Conservation (phyloP, 106 monocot genomes). For the Alisma plantagoaquatica region DNA sequence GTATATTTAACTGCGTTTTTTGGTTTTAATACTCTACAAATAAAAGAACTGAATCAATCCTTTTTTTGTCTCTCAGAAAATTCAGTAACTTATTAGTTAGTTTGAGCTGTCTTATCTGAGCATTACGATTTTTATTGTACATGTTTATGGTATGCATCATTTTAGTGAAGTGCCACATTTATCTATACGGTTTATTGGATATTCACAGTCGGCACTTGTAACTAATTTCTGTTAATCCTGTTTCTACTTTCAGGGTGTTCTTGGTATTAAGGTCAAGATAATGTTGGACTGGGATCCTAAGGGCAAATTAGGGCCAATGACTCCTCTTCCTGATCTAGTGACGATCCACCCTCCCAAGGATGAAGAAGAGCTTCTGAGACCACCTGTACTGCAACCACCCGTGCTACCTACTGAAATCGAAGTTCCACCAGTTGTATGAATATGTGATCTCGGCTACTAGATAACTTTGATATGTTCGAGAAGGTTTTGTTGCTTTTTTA, state of each 20-base stretch:
- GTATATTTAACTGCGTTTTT: no score
- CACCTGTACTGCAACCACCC: neutral
- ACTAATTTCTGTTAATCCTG: neutral
- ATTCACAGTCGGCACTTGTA: neutral
- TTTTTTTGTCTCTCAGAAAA: no score
- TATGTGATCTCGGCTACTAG: no score
- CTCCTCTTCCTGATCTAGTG: conserved; percentile 22
- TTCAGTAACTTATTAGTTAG: neutral
- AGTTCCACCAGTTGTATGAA: conserved; percentile 1
- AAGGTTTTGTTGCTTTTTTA: no score
- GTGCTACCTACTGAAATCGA: conserved; percentile 8
- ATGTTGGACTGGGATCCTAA: conserved; percentile 31
- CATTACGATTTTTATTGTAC: neutral
- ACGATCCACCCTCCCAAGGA: conserved; percentile 24
- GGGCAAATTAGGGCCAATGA: conserved; percentile 17
- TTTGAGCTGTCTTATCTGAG: neutral
- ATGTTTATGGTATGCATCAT: neutral
- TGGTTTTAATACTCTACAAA: no score
- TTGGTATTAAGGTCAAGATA: conserved; percentile 25
- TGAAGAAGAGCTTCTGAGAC: conserved; percentile 16
- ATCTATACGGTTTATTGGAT: neutral
- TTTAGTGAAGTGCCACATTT: neutral
- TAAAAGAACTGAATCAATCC: no score
- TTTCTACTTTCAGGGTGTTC: conserved; percentile 13
- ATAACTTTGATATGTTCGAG: no score